phyloP scores from a whole-genome alignment of 176 grass and related monocot genomes.

The Oryza coarctata region DNA sequence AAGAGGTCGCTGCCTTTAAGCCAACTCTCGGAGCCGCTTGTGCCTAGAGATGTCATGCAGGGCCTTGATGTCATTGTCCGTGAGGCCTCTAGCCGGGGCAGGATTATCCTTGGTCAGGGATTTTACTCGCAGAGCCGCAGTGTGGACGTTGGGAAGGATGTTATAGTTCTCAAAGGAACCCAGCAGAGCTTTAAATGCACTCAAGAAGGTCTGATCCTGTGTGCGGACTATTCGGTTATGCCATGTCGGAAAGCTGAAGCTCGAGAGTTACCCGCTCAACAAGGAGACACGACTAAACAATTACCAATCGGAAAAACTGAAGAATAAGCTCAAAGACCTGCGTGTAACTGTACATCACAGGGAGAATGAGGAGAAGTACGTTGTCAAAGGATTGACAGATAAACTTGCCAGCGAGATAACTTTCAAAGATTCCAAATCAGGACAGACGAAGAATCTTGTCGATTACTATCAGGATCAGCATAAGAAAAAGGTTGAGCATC shows the following conservation, averaged over 20 bases:
- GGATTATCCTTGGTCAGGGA: slow-evolving; percentile 36
- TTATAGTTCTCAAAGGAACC: slow-evolving; percentile 42
- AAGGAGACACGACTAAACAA: background rate
- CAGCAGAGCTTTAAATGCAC: slow-evolving; percentile 43
- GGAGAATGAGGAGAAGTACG: slow-evolving; percentile 42
- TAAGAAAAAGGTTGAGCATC: background rate
- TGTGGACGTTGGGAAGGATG: background rate
- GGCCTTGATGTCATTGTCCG: slow-evolving; percentile 51
- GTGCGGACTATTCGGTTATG: slow-evolving; percentile 47
- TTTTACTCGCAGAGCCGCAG: slow-evolving; percentile 34
- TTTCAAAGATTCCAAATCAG: slow-evolving; percentile 30
- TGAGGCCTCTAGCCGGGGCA: slow-evolving; percentile 40
- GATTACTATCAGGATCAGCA: slow-evolving; percentile 32
- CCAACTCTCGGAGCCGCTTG: slow-evolving; percentile 23
- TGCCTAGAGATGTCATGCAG: slow-evolving; percentile 39
- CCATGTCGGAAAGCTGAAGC: slow-evolving; percentile 34
- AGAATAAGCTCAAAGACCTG: slow-evolving; percentile 29
- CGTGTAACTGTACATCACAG: slow-evolving; percentile 45
- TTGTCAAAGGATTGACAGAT: slow-evolving; percentile 38
- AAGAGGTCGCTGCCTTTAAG: slow-evolving; percentile 36
- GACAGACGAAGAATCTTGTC: slow-evolving; percentile 15
- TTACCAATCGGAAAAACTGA: background rate
- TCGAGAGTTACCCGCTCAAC: too few species aligned
- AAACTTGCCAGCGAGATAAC: slow-evolving; percentile 27
- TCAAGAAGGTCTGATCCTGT: slow-evolving; percentile 33